Conservation (phyloP, 2,329 filamentous ascomycete genomes). For the Calonectria pteridis region DNA sequence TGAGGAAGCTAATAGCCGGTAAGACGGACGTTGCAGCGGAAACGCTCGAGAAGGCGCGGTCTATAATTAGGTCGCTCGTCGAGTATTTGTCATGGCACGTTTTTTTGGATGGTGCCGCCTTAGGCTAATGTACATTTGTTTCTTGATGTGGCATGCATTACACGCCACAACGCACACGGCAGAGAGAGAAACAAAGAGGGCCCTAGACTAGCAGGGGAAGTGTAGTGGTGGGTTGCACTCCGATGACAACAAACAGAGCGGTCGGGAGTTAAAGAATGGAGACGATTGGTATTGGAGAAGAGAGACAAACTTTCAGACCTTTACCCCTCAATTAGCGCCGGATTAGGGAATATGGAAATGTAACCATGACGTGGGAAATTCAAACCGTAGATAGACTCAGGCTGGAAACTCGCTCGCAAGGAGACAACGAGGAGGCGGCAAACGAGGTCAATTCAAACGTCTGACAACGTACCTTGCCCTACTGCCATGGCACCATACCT, state of each 20-base stretch:
- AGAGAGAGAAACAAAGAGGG: background rate
- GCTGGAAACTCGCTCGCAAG: background rate
- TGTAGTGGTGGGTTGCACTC: background rate
- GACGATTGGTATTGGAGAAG: background rate
- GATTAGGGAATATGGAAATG: background rate
- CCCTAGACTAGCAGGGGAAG: background rate
- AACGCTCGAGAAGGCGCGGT: background rate
- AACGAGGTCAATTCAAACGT: background rate
- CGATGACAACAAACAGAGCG: background rate
- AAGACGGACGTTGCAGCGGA: background rate
- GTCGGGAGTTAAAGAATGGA: background rate
- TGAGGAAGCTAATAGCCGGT: background rate
- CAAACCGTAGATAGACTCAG: background rate
- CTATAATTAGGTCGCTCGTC: background rate
- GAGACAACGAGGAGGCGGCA: background rate
- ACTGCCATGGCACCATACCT: background rate
- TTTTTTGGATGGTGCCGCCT: background rate
- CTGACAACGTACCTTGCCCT: background rate
- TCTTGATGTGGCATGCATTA: background rate
- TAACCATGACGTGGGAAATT: too few species aligned
- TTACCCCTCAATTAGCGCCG: background rate
- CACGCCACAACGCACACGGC: background rate
- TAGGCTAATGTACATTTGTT: background rate
- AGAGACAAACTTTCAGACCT: background rate
- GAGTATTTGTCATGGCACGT: slow-evolving; percentile 3